A percentile compares a stretch with the other conserved stretches of the same genome.
Conservation (phyloP, 1,139 yeast species). For the Saccharomycopsis crataegensis region DNA sequence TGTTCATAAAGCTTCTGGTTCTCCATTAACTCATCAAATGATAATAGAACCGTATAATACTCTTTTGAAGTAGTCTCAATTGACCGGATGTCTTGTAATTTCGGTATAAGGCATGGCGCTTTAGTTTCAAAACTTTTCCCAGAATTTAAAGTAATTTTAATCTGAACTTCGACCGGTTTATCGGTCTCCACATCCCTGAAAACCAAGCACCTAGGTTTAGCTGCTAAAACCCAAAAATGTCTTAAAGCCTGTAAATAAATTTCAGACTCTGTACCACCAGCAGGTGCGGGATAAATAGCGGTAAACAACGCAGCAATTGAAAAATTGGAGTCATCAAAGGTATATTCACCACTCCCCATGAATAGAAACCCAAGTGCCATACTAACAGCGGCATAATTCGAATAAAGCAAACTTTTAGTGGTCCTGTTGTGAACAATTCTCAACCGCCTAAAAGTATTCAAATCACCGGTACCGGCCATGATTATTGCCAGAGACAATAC, state of each 20-base stretch:
- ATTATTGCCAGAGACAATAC: constrained; percentile 62
- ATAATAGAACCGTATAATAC: constrained; percentile 39
- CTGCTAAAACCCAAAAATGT: constrained; percentile 87
- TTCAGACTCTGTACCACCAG: constrained; percentile 29
- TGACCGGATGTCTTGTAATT: constrained; percentile 39
- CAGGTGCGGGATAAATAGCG: constrained; percentile 56
- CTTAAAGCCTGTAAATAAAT: constrained; percentile 79
- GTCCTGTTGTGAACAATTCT: constrained; percentile 60
- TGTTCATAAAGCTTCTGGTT: constrained; percentile 35
- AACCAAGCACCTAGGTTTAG: constrained; percentile 73
- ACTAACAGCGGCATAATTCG: constrained; percentile 72
- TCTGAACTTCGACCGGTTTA: constrained; percentile 45
- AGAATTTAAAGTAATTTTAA: constrained; percentile 37
- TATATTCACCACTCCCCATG: constrained; percentile 89
- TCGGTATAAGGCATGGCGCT: constrained; percentile 70
- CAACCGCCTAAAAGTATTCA: constrained; percentile 65
- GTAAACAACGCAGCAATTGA: constrained; percentile 69
- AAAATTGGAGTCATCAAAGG: constrained; percentile 57
- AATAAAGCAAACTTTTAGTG: constrained; percentile 45
- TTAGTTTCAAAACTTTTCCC: constrained; percentile 26
- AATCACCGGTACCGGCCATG: constrained; percentile 91
- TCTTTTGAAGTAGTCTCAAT: constrained; percentile 38
- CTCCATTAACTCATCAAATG: constrained; percentile 28
- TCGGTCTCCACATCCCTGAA: constrained; percentile 61
- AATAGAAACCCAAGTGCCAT: constrained; percentile 84